phyloP scores from a whole-genome alignment of 768 basidiomycete species.

The Kwoniella sp. region DNA sequence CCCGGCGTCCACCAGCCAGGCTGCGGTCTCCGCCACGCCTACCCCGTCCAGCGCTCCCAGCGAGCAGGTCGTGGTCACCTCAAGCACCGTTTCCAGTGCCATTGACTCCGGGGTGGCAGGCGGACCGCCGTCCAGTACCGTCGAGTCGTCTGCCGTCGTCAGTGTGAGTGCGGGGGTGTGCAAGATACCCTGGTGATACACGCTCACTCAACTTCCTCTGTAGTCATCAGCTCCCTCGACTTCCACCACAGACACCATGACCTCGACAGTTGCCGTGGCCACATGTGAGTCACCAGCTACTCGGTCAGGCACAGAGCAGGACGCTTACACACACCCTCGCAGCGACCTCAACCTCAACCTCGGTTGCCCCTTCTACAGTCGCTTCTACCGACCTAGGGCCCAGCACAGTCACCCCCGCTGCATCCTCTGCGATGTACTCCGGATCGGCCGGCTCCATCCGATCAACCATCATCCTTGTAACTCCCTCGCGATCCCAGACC shows the following conservation, averaged over 20 bases:
- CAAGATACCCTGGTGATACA: not conserved
- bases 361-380: not conserved
- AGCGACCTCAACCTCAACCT: constrained; percentile 1
- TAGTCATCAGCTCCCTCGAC: not conserved
- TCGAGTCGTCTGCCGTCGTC: not conserved
- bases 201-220: not conserved
- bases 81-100: constrained; percentile 11
- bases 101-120: not conserved
- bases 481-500: constrained; percentile 6
- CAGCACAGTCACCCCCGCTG: constrained; percentile 1
- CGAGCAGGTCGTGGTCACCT: constrained; percentile 1
- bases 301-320: not conserved
- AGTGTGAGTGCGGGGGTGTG: constrained; percentile 1
- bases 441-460: constrained; percentile 3
- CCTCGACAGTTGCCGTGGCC: not conserved
- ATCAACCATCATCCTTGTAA: constrained; percentile 16
- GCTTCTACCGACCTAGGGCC: constrained; percentile 1
- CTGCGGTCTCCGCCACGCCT: no score
- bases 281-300: constrained; percentile 1
- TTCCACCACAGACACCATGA: not conserved
- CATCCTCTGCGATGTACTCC: not conserved
- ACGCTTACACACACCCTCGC: not conserved
- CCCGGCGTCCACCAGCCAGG: no score
- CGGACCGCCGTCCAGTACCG: not conserved
- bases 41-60: not conserved